Conservation (phyloP, 805 yeast genomes). For the Candida tammaniensis region DNA sequence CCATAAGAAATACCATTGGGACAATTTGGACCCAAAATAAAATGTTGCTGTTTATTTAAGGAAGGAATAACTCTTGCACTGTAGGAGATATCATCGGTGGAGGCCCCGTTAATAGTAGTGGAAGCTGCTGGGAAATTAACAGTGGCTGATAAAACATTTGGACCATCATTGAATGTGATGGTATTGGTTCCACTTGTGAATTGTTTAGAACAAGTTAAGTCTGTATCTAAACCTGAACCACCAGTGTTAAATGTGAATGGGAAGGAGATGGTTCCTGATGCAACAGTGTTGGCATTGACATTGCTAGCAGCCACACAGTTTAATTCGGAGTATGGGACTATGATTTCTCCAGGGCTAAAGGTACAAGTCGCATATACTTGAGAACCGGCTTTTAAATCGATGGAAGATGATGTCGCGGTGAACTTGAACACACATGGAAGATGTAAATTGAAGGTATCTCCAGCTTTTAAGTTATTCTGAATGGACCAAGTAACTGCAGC, state of each 20-base stretch:
- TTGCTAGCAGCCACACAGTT: conserved; percentile 16
- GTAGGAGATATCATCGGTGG: not conserved
- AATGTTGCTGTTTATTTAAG: conserved; percentile 10
- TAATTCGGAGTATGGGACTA: conserved; percentile 15
- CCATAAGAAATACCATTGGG: conserved; percentile 21
- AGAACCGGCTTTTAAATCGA: conserved; percentile 14
- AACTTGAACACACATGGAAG: conserved; percentile 27
- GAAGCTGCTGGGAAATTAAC: conserved; percentile 10
- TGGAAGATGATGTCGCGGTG: conserved; percentile 10
- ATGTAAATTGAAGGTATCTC: conserved; percentile 25
- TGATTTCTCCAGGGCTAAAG: conserved; percentile 15
- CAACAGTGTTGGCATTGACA: conserved; percentile 14
- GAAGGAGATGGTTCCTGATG: conserved; percentile 18
- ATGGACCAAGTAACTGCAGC: conserved; percentile 21
- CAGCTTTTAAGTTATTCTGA: conserved; percentile 15
- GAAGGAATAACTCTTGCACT: conserved; percentile 13
- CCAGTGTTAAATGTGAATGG: conserved; percentile 21
- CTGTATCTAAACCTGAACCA: conserved; percentile 16
- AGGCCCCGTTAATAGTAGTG: conserved; percentile 1
- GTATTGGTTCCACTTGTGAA: conserved; percentile 20
- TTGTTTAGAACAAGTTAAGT: conserved; percentile 17
- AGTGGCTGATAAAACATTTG: conserved; percentile 10
- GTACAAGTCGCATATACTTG: conserved; percentile 21
- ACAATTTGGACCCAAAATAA: conserved; percentile 16
- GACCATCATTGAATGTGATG: conserved; percentile 17